Evolutionary conservation across 23 red algal genomes (phyloP).

Genomic region (Cyanidium caldarium): DNA sequence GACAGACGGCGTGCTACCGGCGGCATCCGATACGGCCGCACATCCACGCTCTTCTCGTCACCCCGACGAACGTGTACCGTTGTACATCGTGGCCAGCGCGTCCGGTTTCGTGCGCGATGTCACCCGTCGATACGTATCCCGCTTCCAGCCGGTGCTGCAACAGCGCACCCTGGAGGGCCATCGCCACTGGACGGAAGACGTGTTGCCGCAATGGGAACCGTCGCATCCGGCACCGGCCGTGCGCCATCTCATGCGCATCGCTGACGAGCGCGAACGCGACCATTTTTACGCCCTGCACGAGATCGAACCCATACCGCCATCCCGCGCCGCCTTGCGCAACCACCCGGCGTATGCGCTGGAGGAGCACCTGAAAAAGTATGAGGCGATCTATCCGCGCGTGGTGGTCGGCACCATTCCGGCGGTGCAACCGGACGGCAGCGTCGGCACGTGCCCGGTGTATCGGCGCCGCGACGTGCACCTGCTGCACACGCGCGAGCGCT

Average conservation of each 20-base stretch:
- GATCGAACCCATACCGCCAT: slow-evolving; percentile 36
- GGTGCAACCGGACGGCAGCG: slow-evolving; percentile 8
- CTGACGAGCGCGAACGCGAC: background rate
- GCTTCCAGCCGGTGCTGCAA: background rate
- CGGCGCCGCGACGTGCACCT: slow-evolving; percentile 35
- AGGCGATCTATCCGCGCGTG: slow-evolving; percentile 43
- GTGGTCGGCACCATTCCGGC: slow-evolving; percentile 29
- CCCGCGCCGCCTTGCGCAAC: slow-evolving; percentile 28
- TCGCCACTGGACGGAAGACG: slow-evolving; percentile 11
- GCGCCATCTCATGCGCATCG: background rate
- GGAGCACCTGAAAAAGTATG: slow-evolving; percentile 80
- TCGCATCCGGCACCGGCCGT: background rate
- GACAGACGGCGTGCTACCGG: too few species aligned
- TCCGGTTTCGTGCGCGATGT: slow-evolving; percentile 2
- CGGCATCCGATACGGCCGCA: background rate
- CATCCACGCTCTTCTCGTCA: background rate
- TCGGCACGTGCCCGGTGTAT: slow-evolving; percentile 33
- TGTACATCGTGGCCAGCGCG: slow-evolving; percentile 9
- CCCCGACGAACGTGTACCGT: background rate
- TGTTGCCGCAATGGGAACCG: background rate
- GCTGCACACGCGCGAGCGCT: slow-evolving; percentile 65
- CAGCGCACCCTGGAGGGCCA: background rate
- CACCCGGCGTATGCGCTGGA: slow-evolving; percentile 70
- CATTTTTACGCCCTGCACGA: background rate
- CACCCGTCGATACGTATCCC: slow-evolving; percentile 8